Conservation (phyloP, 1,284 basidiomycete species). For the Puccinia sorghi region DNA sequence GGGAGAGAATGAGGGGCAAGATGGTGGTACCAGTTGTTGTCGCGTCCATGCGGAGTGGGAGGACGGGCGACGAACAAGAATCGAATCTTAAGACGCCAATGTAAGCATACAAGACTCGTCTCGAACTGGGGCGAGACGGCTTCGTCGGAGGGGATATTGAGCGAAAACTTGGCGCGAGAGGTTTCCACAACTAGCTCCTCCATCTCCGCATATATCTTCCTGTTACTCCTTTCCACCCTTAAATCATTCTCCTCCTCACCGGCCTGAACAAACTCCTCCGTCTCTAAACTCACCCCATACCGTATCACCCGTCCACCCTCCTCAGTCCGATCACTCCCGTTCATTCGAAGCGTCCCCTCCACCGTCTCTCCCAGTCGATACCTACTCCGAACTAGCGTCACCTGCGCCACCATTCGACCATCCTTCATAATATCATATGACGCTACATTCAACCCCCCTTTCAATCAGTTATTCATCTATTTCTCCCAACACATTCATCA, state of each 20-base stretch:
- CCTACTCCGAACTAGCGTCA: constrained; percentile 86
- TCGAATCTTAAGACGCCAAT: constrained; percentile 80
- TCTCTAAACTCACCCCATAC: constrained; percentile 80
- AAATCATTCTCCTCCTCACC: too few species aligned
- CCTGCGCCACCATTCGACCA: constrained; percentile 76
- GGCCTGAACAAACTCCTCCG: constrained; percentile 80
- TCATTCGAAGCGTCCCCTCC: constrained; percentile 80
- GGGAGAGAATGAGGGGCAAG: too few species aligned
- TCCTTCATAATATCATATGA: constrained; percentile 92
- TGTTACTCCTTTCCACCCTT: constrained; percentile 55
- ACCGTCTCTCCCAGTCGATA: constrained; percentile 88
- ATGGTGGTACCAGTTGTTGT: too few species aligned
- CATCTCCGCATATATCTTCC: constrained; percentile 77
- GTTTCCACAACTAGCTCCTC: constrained; percentile 73
- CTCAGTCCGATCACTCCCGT: constrained; percentile 57
- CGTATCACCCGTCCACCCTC: constrained; percentile 56
- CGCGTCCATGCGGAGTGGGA: too few species aligned
- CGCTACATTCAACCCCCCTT: constrained; percentile 62
- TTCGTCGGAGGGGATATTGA: constrained; percentile 81
- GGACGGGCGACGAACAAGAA: constrained; percentile 67
- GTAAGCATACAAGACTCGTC: constrained; percentile 66
- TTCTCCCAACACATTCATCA: too few species aligned
- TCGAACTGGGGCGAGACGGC: constrained; percentile 76
- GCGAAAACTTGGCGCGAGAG: constrained; percentile 73
- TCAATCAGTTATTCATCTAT: neutral